A percentile compares a stretch with the other conserved stretches of the same genome.
phyloP scores from a whole-genome alignment of 371 early-diverging fungal genomes.

The Fennellomyces sp. region DNA sequence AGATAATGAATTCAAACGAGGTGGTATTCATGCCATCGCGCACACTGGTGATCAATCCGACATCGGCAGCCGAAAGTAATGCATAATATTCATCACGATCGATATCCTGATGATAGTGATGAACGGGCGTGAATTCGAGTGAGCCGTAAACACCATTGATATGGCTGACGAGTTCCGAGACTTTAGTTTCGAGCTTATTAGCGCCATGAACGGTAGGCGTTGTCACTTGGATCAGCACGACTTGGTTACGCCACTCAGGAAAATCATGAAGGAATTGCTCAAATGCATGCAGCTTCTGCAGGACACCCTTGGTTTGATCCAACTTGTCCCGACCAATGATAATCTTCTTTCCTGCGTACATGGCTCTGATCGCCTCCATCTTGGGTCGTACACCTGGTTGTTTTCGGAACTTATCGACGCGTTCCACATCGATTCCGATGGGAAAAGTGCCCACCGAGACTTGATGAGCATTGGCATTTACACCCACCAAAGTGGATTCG shows the following conservation, averaged over 20 bases:
- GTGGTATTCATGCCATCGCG: conserved; percentile 99
- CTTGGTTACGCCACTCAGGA: conserved; percentile 90
- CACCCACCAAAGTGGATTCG: conserved; percentile 85
- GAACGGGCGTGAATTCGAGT: conserved; percentile 93
- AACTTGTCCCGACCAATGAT: conserved; percentile 99
- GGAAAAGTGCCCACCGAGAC: conserved; percentile 92
- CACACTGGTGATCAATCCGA: conserved; percentile 94
- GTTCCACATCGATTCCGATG: conserved; percentile 93
- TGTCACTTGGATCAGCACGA: conserved; percentile 85
- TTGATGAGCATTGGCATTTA: conserved; percentile 73
- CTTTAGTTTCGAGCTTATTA: conserved; percentile 79
- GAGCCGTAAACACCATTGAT: conserved; percentile 96
- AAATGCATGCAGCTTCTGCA: conserved; percentile 95
- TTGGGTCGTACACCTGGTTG: conserved; percentile 68
- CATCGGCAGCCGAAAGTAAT: conserved; percentile 93
- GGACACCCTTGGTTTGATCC: conserved; percentile 98
- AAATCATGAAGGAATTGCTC: conserved; percentile 88
- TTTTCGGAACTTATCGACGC: conserved; percentile 50
- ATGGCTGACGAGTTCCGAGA: conserved; percentile 88
- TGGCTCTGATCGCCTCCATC: conserved; percentile 78
- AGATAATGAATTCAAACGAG: conserved; percentile 96
- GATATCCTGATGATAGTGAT: conserved; percentile 95
- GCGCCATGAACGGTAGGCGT: conserved; percentile 43
- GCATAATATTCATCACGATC: conserved; percentile 96
- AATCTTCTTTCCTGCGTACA: conserved; percentile 92